Evolutionary conservation across 768 basidiomycete genomes (phyloP).

Genomic region (Kwoniella bestiolae): DNA sequence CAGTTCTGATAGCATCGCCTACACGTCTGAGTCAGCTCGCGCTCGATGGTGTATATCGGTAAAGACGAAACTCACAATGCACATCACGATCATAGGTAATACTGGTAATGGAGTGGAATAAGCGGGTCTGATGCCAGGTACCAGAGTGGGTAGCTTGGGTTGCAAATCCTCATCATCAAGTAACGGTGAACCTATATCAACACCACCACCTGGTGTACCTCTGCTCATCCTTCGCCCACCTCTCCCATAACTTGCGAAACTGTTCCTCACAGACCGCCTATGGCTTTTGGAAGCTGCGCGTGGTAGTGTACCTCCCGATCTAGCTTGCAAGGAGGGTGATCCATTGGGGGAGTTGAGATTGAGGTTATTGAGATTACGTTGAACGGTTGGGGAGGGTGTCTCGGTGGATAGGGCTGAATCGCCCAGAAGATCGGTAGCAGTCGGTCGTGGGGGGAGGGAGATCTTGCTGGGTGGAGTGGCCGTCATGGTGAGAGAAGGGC

Average conservation of each 20-base stretch:
- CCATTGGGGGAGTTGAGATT: constrained; percentile 17
- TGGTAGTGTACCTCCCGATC: constrained; percentile 13
- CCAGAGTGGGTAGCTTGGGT: constrained; percentile 49
- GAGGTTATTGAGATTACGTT: constrained; percentile 7
- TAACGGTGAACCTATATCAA: constrained; percentile 20
- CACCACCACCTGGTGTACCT: constrained; percentile 7
- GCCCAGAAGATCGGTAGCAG: constrained; percentile 28
- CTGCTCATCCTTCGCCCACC: constrained; percentile 26
- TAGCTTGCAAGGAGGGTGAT: constrained; percentile 13
- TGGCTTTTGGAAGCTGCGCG: constrained; percentile 10
- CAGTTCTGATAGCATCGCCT: constrained; percentile 96
- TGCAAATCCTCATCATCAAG: constrained; percentile 25
- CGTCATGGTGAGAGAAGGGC: constrained; percentile 25
- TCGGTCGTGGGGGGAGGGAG: constrained; percentile 35
- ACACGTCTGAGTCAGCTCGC: constrained; percentile 4
- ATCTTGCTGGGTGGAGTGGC: constrained; percentile 39
- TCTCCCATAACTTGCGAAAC: constrained; percentile 29
- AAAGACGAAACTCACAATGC: constrained; percentile 68
- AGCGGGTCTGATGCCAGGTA: constrained; percentile 55
- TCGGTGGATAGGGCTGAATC: constrained; percentile 21
- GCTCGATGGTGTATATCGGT: not conserved
- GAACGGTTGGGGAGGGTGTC: constrained; percentile 29
- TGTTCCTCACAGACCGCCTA: constrained; percentile 24
- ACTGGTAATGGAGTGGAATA: constrained; percentile 75
- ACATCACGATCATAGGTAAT: constrained; percentile 88